Evolutionary conservation across 306 rosid genomes (phyloP).

Genomic region (Rosa rugosa): DNA sequence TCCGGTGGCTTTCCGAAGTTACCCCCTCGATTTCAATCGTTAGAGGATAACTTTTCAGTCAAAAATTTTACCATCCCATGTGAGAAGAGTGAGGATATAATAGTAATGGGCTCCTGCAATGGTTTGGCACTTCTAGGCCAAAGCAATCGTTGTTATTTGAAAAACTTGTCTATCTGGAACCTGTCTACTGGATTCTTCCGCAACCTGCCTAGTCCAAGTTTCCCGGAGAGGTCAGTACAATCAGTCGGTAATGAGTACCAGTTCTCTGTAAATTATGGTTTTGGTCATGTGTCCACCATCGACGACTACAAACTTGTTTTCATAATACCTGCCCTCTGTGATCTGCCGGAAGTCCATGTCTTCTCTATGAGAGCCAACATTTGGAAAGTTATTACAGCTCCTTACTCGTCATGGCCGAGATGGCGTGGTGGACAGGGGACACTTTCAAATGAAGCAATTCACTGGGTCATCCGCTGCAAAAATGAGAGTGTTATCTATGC

Average conservation of each 20-base stretch:
- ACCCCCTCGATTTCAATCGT: no score
- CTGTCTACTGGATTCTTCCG: neutral
- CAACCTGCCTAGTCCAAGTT: neutral
- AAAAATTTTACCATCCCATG: no score
- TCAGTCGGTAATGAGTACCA: no score
- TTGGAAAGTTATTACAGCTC: neutral
- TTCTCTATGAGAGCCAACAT: neutral
- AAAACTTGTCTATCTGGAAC: neutral
- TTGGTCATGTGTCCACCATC: neutral
- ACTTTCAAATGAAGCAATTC: neutral
- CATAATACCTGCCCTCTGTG: neutral
- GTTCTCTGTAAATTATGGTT: neutral
- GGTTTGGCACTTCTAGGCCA: neutral
- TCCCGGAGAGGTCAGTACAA: no score
- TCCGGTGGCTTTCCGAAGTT: no score
- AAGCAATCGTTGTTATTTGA: no score
- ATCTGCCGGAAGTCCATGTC: neutral
- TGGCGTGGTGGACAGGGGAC: neutral
- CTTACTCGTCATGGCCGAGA: neutral
- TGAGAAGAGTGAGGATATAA: neutral
- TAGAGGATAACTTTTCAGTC: no score
- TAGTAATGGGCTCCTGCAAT: neutral
- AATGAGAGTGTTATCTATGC: neutral
- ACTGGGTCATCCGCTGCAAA: neutral
- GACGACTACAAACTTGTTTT: neutral